These are phyloP conservation scores for Tulasnella sp. DNA, from an alignment of 768 basidiomycete species.

Conservation along the genomic window DNA sequence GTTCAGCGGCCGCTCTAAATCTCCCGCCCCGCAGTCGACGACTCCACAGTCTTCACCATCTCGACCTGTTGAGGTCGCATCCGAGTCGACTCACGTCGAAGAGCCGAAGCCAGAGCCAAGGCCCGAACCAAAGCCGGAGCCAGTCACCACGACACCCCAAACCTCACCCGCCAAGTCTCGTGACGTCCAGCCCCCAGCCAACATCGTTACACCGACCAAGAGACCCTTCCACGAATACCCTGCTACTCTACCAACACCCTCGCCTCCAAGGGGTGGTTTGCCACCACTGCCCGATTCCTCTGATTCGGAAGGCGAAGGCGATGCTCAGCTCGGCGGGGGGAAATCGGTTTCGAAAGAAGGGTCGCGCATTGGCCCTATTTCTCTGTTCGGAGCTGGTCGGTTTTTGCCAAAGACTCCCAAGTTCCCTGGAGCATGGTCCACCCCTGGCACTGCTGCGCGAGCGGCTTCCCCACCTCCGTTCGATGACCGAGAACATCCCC, in stretches of 20 bases:
- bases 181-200: neutral
- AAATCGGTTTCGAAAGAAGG: neutral
- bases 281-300: slow-evolving; percentile 11
- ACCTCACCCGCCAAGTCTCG: slow-evolving; percentile 11
- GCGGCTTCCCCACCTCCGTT: slow-evolving; percentile 1
- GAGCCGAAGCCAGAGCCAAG: neutral
- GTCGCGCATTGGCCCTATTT: neutral
- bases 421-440: slow-evolving; percentile 29
- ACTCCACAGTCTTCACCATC: slow-evolving; percentile 22
- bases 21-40: slow-evolving; percentile 11
- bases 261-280: slow-evolving; percentile 24
- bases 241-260: slow-evolving; percentile 2
- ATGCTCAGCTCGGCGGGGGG: neutral
- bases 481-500: slow-evolving; percentile 25
- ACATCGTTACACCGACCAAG: slow-evolving; percentile 10
- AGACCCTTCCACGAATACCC: slow-evolving; percentile 25
- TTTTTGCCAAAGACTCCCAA: slow-evolving; percentile 24
- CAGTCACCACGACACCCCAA: slow-evolving; percentile 15
- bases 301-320: slow-evolving; percentile 20
- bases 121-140: neutral
- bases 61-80: neutral
- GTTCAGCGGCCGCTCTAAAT: slow-evolving; percentile 7
- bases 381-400: slow-evolving; percentile 16
- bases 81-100: neutral
- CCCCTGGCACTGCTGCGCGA: neutral